These are phyloP conservation scores for Tylopilus intermedius DNA, from an alignment of 768 basidiomycete genomes.

Conservation along the genomic window DNA sequence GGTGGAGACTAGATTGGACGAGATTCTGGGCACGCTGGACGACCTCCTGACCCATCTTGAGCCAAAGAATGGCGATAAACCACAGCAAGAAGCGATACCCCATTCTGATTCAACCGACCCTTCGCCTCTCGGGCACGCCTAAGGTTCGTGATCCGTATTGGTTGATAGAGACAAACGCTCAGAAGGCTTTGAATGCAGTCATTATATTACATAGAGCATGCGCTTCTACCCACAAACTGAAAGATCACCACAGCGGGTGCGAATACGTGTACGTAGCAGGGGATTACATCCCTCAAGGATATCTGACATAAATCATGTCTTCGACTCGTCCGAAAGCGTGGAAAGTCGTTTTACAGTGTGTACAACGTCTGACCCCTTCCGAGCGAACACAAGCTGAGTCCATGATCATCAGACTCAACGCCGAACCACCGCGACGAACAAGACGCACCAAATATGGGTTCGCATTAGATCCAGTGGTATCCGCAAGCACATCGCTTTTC, in stretches of 20 bases:
- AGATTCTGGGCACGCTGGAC: conserved; percentile 55
- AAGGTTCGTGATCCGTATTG: conserved; percentile 13
- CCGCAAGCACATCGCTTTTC: conserved; percentile 80
- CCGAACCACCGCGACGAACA: not conserved
- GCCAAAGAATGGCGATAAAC: not conserved
- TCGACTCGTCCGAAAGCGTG: conserved; percentile 22
- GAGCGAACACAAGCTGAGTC: conserved; percentile 73
- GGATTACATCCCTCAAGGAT: conserved; percentile 21
- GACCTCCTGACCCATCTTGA: conserved; percentile 45
- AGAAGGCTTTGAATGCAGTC: not conserved
- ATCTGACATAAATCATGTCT: conserved; percentile 28
- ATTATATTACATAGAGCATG: conserved; percentile 11
- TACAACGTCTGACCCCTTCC: conserved; percentile 73
- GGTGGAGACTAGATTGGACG: conserved; percentile 61
- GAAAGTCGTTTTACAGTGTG: conserved; percentile 72
- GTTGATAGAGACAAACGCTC: conserved; percentile 1
- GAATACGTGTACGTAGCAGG: conserved; percentile 10
- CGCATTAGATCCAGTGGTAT: conserved; percentile 87
- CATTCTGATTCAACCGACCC: not conserved
- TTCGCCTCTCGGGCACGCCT: conserved; percentile 2
- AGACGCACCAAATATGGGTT: conserved; percentile 78
- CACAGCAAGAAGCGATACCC: conserved; percentile 1
- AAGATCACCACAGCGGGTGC: conserved; percentile 3
- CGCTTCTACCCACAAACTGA: conserved; percentile 8
- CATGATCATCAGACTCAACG: not conserved